phyloP scores from a whole-genome alignment of 2,329 filamentous ascomycete genomes.

The Bertia moriformis region DNA sequence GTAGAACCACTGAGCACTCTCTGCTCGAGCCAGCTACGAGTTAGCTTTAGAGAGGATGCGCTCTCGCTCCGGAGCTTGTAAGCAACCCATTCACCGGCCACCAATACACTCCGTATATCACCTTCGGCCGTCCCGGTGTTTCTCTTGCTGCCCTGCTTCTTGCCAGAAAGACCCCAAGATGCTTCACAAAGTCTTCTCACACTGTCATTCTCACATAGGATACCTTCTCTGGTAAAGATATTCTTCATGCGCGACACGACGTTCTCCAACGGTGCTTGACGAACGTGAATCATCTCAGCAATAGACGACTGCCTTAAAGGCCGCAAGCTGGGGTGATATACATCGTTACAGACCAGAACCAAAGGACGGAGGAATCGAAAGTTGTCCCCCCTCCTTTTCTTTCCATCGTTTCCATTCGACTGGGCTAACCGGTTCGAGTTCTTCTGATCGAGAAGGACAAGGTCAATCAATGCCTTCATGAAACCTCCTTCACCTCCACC shows the following conservation, averaged over 20 bases:
- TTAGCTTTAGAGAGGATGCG: constrained; percentile 21
- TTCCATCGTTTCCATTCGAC: constrained; percentile 21
- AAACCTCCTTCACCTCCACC: constrained; percentile 48
- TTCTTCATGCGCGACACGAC: constrained; percentile 43
- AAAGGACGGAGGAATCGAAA: constrained; percentile 49
- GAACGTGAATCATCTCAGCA: constrained; percentile 52
- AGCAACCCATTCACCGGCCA: constrained; percentile 52
- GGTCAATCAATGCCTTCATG: constrained; percentile 53
- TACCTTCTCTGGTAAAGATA: constrained; percentile 46
- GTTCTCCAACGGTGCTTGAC: constrained; percentile 48
- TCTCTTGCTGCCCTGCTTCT: constrained; percentile 32
- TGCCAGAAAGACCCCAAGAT: constrained; percentile 46
- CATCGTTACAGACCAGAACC: constrained; percentile 56
- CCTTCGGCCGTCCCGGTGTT: constrained; percentile 26
- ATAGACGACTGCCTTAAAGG: constrained; percentile 47
- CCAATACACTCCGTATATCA: constrained; percentile 49
- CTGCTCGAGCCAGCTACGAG: constrained; percentile 33
- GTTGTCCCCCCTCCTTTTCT: constrained; percentile 40
- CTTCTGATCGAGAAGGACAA: constrained; percentile 48
- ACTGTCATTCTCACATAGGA: constrained; percentile 45
- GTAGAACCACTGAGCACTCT: constrained; percentile 30
- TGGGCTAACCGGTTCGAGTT: constrained; percentile 25
- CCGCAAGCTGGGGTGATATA: constrained; percentile 51
- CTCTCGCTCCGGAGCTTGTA: constrained; percentile 34
- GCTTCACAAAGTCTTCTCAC: constrained; percentile 42